A percentile compares a stretch with the other conserved stretches of the same genome.
Evolutionary conservation across 768 basidiomycete species (phyloP).

Genomic region (Mycena metata): DNA sequence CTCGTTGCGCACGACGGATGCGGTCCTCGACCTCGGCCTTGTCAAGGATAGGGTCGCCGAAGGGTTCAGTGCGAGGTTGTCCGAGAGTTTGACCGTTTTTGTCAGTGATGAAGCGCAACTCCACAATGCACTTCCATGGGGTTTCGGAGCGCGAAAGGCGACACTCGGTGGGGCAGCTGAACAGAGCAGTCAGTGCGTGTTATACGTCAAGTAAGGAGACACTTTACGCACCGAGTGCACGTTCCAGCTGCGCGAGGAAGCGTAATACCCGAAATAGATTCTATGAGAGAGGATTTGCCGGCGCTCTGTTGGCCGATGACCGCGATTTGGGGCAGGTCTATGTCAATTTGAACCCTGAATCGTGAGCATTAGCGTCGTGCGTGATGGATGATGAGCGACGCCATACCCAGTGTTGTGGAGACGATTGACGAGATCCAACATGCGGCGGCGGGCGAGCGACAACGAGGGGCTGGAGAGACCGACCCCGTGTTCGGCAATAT

Average conservation of each 20-base stretch:
- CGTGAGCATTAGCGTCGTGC: neutral
- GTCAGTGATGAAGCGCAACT: constrained; percentile 61
- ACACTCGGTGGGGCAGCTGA: constrained; percentile 73
- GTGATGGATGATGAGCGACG: neutral
- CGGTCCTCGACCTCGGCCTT: constrained; percentile 73
- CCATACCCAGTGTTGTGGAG: constrained; percentile 73
- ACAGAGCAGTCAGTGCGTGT: neutral
- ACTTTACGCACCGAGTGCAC: constrained; percentile 71
- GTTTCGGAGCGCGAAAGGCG: constrained; percentile 57
- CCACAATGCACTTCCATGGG: constrained; percentile 66
- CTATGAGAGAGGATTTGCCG: constrained; percentile 84
- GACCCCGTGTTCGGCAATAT: constrained; percentile 47
- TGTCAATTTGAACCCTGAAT: constrained; percentile 74
- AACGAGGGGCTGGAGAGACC: constrained; percentile 66
- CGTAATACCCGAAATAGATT: constrained; percentile 80
- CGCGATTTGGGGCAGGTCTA: constrained; percentile 80
- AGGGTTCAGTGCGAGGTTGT: constrained; percentile 54
- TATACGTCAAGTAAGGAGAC: neutral
- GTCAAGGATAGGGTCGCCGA: constrained; percentile 64
- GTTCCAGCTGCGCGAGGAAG: constrained; percentile 70
- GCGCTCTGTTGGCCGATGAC: constrained; percentile 82
- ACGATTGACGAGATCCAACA: constrained; percentile 73
- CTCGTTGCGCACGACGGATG: constrained; percentile 74
- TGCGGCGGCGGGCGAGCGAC: constrained; percentile 57
- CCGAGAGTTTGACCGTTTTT: constrained; percentile 53